Conservation (phyloP, 768 basidiomycete species). For the Lenzites betulinus region DNA sequence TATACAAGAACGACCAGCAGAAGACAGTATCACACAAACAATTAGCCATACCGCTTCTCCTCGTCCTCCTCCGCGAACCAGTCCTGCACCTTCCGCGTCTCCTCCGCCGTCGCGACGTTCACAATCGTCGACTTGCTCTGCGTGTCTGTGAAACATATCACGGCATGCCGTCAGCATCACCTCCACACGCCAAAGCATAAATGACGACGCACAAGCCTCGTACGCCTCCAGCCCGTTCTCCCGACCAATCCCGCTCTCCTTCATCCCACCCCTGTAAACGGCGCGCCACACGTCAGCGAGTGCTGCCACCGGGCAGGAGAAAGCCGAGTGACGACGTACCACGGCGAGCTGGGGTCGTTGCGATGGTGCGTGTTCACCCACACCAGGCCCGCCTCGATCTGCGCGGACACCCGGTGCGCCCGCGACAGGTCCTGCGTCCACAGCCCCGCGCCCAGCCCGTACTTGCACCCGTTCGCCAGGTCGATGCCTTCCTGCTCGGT, state of each 20-base stretch:
- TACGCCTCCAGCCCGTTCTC: conserved; percentile 86
- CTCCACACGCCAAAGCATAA: background rate
- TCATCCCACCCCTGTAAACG: conserved; percentile 77
- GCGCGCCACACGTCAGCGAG: background rate
- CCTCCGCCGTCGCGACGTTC: conserved; percentile 65
- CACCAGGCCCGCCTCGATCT: conserved; percentile 73
- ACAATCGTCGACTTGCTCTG: conserved; percentile 84
- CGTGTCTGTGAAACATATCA: conserved; percentile 57
- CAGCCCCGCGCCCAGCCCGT: conserved; percentile 79
- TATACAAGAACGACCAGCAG: too few relatives aligned
- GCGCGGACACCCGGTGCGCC: conserved; percentile 71
- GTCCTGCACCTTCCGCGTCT: conserved; percentile 63
- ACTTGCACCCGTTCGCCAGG: conserved; percentile 76
- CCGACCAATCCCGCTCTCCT: conserved; percentile 83
- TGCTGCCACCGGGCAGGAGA: background rate
- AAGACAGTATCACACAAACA: too few relatives aligned
- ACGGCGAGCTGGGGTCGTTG: conserved; percentile 88
- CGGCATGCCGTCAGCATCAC: background rate
- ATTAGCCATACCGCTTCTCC: conserved; percentile 65
- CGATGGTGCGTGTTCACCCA: conserved; percentile 92
- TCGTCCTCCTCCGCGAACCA: conserved; percentile 68
- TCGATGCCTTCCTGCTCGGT: conserved; percentile 63
- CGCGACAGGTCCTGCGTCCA: conserved; percentile 78
- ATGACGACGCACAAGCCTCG: conserved; percentile 61
- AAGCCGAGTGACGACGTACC: conserved; percentile 55